A percentile compares a stretch with the other conserved stretches of the same genome.
These are phyloP conservation scores for Balamuthia mandrillaris DNA, from an alignment of 208 protist species.

Conservation along the genomic window DNA sequence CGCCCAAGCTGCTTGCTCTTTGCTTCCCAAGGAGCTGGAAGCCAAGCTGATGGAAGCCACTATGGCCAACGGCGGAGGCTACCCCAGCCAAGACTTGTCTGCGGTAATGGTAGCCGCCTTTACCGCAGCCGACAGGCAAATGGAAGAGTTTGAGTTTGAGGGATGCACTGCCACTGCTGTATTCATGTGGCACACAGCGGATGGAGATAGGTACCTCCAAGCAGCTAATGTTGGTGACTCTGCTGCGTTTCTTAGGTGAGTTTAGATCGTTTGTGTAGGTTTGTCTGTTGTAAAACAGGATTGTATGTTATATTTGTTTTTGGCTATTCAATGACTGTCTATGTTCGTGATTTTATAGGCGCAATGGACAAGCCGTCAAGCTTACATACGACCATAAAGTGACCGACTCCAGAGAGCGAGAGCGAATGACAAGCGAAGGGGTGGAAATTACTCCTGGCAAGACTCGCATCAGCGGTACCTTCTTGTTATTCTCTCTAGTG, in stretches of 20 bases:
- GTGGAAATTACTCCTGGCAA: slow-evolving; percentile 32
- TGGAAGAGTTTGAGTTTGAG: slow-evolving; percentile 49
- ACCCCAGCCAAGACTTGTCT: not conserved
- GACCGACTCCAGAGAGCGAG: slow-evolving; percentile 38
- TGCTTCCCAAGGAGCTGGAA: not conserved
- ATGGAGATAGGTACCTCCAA: slow-evolving; percentile 54
- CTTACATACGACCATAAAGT: slow-evolving; percentile 57
- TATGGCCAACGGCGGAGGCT: not conserved
- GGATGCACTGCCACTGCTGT: slow-evolving; percentile 44
- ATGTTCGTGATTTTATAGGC: not conserved
- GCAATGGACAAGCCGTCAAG: slow-evolving; percentile 10
- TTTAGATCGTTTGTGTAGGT: not conserved
- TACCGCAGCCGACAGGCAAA: slow-evolving; percentile 32
- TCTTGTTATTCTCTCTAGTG: not conserved
- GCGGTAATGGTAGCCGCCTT: not conserved
- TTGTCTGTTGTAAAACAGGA: not conserved
- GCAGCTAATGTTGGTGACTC: slow-evolving; percentile 61
- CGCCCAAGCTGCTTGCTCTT: not conserved
- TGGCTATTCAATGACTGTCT: not conserved
- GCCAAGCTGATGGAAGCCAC: not conserved
- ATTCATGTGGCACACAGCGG: slow-evolving; percentile 30
- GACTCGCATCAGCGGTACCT: slow-evolving; percentile 60
- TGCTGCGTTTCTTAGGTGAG: slow-evolving; percentile 49
- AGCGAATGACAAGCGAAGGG: slow-evolving; percentile 32
- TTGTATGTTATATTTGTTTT: not conserved